These are phyloP conservation scores for Acacia melanoxylon DNA, from an alignment of 306 rosid genomes.

Conservation along the genomic window DNA sequence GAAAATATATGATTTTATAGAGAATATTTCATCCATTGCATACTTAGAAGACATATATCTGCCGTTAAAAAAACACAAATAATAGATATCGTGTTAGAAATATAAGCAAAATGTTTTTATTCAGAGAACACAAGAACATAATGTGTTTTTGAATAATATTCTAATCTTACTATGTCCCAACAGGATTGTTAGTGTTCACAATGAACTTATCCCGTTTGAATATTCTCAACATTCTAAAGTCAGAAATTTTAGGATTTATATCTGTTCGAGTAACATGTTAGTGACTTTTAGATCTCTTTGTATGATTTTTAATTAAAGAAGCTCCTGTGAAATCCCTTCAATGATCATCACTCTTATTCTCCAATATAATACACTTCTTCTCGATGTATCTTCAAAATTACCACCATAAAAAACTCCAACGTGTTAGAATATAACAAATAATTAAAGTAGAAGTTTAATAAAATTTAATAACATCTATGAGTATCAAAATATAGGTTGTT, in stretches of 20 bases:
- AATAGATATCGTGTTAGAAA: not conserved
- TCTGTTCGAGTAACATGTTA: not conserved
- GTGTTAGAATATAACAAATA: not conserved
- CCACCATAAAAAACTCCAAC: not conserved
- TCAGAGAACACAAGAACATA: no score
- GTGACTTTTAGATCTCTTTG: not conserved
- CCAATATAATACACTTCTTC: not conserved
- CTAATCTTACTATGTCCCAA: conserved; percentile 30
- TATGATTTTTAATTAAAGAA: not conserved
- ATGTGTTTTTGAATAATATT: no score
- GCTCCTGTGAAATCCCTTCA: not conserved
- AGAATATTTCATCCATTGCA: not conserved
- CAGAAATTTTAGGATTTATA: not conserved
- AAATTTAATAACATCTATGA: no score
- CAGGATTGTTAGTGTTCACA: not conserved
- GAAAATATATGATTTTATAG: not conserved
- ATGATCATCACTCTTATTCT: not conserved
- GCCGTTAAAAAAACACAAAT: not conserved
- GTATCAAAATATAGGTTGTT: no score
- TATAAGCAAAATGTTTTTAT: not conserved
- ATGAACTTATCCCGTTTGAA: not conserved
- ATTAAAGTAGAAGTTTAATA: not conserved
- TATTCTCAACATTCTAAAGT: not conserved
- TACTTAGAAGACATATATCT: not conserved
- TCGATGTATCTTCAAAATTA: not conserved